Evolutionary conservation across 169 alveolate species (phyloP).

Genomic region (Plasmodium sp.): DNA sequence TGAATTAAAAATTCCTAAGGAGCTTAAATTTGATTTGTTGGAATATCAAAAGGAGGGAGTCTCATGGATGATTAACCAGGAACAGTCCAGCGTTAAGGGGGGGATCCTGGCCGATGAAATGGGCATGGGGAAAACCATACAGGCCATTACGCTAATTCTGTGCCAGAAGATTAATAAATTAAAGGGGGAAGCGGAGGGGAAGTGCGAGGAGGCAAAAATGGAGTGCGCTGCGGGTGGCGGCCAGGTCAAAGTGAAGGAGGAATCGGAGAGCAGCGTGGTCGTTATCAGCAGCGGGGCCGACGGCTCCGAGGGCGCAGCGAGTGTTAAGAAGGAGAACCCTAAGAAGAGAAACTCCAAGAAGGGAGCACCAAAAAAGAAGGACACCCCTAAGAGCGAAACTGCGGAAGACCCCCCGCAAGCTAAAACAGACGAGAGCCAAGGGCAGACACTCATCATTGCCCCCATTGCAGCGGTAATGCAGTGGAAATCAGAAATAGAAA

Average conservation of each 20-base stretch:
- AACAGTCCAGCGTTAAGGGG: conserved; percentile 81
- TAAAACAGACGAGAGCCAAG: conserved; percentile 24
- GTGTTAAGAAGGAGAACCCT: neutral
- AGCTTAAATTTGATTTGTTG: conserved; percentile 67
- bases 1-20: conserved; percentile 71
- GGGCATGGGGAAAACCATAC: conserved; percentile 91
- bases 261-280: neutral
- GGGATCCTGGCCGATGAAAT: conserved; percentile 90
- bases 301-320: neutral
- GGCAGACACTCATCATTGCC: conserved; percentile 83
- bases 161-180: conserved; percentile 73
- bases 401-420: neutral
- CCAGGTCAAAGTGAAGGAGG: neutral
- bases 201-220: neutral
- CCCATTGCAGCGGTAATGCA: conserved; percentile 89
- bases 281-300: neutral
- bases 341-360: neutral
- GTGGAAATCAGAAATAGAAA: conserved; percentile 86
- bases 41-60: conserved; percentile 83
- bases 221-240: neutral
- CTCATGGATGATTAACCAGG: conserved; percentile 87
- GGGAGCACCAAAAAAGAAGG: neutral
- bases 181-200: neutral
- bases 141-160: conserved; percentile 77
- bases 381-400: neutral